Conservation (phyloP, 176 grass and related monocot genomes). For the Tuctoria greenei region DNA sequence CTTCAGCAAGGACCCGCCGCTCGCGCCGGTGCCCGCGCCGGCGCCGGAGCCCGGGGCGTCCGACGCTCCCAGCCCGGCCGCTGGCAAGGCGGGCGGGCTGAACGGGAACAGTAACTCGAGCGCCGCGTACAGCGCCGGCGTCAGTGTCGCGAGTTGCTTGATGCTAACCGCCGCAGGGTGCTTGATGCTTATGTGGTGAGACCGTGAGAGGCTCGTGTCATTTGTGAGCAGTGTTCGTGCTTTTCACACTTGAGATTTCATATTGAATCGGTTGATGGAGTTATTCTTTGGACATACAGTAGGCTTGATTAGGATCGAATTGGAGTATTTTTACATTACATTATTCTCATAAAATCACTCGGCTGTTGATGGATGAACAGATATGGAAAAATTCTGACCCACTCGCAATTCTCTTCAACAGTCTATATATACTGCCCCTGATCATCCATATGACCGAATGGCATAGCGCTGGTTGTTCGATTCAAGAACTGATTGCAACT, state of each 20-base stretch:
- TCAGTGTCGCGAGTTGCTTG: slow-evolving; percentile 11
- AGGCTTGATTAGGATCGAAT: slow-evolving; percentile 43
- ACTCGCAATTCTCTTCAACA: too few species aligned
- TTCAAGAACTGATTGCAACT: background rate
- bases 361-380: slow-evolving; percentile 19
- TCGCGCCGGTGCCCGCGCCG: slow-evolving; percentile 59
- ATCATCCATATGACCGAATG: background rate
- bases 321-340: slow-evolving; percentile 24
- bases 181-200: slow-evolving; percentile 46
- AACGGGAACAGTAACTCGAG: slow-evolving; percentile 30
- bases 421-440: too few species aligned
- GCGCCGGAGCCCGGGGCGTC: slow-evolving; percentile 57
- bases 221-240: slow-evolving; percentile 31
- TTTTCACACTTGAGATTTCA: slow-evolving; percentile 26
- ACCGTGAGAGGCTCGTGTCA: background rate
- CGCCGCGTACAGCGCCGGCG: background rate
- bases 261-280: slow-evolving; percentile 36
- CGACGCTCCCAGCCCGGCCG: slow-evolving; percentile 50
- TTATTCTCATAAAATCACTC: slow-evolving; percentile 32
- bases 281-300: slow-evolving; percentile 64
- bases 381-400: background rate
- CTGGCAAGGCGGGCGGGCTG: slow-evolving; percentile 19
- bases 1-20: slow-evolving; percentile 78
- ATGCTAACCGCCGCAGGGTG: slow-evolving; percentile 26
- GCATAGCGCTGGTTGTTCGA: background rate